Percentiles rank a stretch among this genome's conserved stretches.
Conservation (phyloP, 2,329 filamentous ascomycete species). For the Diplodia mutila region DNA sequence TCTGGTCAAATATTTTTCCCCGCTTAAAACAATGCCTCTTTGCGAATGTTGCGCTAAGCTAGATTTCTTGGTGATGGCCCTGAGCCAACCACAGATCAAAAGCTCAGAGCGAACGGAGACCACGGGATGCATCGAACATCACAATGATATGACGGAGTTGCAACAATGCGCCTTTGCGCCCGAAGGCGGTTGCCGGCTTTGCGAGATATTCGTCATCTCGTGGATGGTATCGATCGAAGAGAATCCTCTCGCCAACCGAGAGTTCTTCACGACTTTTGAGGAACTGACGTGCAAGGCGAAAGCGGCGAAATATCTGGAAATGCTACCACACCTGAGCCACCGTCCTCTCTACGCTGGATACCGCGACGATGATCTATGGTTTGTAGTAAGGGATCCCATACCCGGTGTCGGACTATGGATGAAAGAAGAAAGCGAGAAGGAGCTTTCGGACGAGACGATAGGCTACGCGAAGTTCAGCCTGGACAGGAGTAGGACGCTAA, state of each 20-base stretch:
- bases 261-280: neutral
- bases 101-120: too few relatives aligned
- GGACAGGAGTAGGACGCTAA: neutral
- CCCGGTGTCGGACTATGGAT: neutral
- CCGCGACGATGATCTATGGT: too few relatives aligned
- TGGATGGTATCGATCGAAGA: neutral
- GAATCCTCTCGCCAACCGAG: neutral
- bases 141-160: neutral
- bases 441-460: too few relatives aligned
- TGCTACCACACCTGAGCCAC: neutral
- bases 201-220: neutral
- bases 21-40: too few relatives aligned
- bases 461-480: neutral
- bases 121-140: neutral
- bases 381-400: too few relatives aligned
- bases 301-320: neutral
- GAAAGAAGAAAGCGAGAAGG: neutral
- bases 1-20: too few relatives aligned
- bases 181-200: neutral
- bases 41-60: too few relatives aligned
- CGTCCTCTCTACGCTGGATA: neutral
- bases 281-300: neutral
- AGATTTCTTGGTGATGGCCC: too few relatives aligned
- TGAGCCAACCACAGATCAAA: too few relatives aligned
- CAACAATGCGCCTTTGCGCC: neutral